phyloP scores from a whole-genome alignment of 176 grass and related monocot genomes.

The Chrysopogon serrulatus region DNA sequence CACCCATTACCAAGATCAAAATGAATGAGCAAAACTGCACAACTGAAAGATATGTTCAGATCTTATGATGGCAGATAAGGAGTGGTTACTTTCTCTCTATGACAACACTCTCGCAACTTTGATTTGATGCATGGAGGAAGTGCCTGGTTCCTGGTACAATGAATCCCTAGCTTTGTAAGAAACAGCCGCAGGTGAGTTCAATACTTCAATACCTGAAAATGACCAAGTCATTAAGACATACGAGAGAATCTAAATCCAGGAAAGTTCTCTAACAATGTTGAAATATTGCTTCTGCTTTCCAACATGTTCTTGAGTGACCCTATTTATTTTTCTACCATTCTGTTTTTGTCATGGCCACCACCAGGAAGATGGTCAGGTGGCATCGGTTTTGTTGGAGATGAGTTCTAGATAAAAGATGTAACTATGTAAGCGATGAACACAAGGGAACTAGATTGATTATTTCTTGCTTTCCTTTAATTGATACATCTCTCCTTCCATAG shows the following conservation, averaged over 20 bases:
- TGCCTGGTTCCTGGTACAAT: background rate
- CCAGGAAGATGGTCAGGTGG: too few species aligned
- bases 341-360: too few species aligned
- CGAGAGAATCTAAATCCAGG: background rate
- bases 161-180: background rate
- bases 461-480: too few species aligned
- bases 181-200: background rate
- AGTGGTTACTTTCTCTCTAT: background rate
- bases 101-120: background rate
- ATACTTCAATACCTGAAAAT: background rate
- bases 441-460: too few species aligned
- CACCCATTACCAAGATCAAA: background rate
- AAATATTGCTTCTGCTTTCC: too few species aligned
- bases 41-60: background rate
- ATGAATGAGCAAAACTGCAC: background rate
- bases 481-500: too few species aligned
- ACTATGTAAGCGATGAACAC: too few species aligned
- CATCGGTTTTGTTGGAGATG: too few species aligned
- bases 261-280: too few species aligned
- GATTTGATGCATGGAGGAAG: constrained; percentile 11
- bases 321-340: too few species aligned
- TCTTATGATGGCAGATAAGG: background rate
- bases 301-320: too few species aligned
- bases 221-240: background rate
- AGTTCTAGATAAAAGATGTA: too few species aligned